Base-by-base conservation (phyloP, 495 filamentous ascomycete species). In the Penicillium antarcticum region DNA sequence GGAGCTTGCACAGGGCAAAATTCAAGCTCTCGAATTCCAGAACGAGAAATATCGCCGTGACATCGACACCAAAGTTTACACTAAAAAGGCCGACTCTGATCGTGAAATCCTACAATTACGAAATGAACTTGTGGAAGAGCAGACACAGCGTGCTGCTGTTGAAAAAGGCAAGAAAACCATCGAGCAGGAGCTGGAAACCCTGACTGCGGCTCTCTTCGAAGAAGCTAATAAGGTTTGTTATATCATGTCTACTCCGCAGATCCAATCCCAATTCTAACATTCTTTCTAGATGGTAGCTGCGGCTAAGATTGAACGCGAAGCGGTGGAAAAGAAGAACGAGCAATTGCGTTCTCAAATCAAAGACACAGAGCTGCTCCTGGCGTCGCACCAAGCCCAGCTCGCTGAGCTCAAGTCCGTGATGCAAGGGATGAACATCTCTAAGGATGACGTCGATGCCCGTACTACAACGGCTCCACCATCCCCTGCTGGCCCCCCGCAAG, bases 311-410 rank as follows among this genome's bases (percentile, higher is more conserved):
- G 87, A 92, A 55, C 81, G 85, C 17, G 90, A 95, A 58, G 76
- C 76, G 32, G 80, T 89, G 33, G 84, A 89, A 56, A 81, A 85
- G 48, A 87, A 85, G 61, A 92, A 88, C 52, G 86, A 91, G 49
- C 89, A 92, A 66, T 73, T 95, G 18, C 83, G 83, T 55, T 76
- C 80, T 16, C 87, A 94, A 66, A 72, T 95, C 40, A 83, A 81
- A 55, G 90, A 97, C 63, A 90, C 87, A 2, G 94, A 97, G 68
- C 70, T 77, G n/a, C 80, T 98, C 23, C 79, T 97, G 35, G 80
- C 82, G 35, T 94, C 88, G 7, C 91, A 96, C 51, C 92, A 96
- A 63, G 91, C 97, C 62, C 94, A 98, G 68, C 79, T 98, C 9
- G 80, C 86, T 7, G 88, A 97, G 68, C 78, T 98, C 35, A 97